Evolutionary conservation across 768 basidiomycete genomes (phyloP), one percentile per base, ranked within the genome.

Genomic region (Pulveroboletus sp.): DNA sequence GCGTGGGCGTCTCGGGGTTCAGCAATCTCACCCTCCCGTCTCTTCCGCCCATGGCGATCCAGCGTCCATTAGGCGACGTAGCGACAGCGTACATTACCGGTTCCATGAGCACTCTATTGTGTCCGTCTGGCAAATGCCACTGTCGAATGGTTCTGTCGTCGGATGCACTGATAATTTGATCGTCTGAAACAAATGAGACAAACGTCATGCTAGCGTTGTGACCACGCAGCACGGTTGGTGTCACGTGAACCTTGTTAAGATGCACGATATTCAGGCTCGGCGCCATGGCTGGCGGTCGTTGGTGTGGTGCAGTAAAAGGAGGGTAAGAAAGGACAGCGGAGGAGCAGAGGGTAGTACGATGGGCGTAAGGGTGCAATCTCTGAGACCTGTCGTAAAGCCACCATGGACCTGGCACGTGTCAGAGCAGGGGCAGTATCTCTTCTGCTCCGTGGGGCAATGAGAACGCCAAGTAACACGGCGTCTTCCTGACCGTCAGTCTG

Each of bases 111-210:
- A 57, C 15, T 7, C 47, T 15, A 11, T 28, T 21, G 5, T 11
- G 35, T 6, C 47, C 47, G 11, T 53, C 31, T 0, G 54, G 18
- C 21, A 62, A 32, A 41, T 14, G 41, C 57, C 57, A 61, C n/a
- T 13, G 50, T 13, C 54, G 60, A n/a, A 63, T 32, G 31, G 54
- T 57, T 28, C 10, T 36, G 50, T 61, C 60, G 13, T 49, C 50
- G 17, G 60, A 60, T 4, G 60, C 54, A 7, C 60, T 63, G n/a
- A 61, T 46, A 9, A 61, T 43, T 2, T 48, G 42, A 24, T 50
- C 46, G 6, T 46, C 38, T 1, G 57, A 61, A 24, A 56, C 17
- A 35, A 63, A 61, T 6, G 47, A 43, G 32, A 63, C 60, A n/a
- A 59, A 60, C 1, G 40, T 8, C 36, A 54, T 30, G 39, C 47